Percentiles rank a stretch among this genome's conserved stretches.
Evolutionary conservation across 1,284 basidiomycete genomes (phyloP).

Genomic region (Ceratorhiza oryzae-sativae): DNA sequence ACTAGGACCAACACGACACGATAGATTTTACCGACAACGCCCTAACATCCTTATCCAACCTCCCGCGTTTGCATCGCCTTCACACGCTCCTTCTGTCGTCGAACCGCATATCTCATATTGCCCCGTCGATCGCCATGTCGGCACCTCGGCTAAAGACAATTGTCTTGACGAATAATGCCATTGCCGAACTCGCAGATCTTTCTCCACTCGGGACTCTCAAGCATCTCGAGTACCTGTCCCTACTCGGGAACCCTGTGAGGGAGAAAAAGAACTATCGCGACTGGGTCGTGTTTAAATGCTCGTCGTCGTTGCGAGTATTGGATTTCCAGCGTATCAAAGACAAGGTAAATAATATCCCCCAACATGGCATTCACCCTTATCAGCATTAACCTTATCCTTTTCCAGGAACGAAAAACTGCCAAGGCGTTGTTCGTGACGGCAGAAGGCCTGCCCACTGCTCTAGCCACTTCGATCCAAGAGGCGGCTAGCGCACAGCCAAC

Average conservation of each 20-base stretch:
- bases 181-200: constrained; percentile 80
- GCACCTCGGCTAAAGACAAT: constrained; percentile 85
- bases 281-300: constrained; percentile 87
- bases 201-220: constrained; percentile 82
- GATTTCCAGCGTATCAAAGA: constrained; percentile 98
- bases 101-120: constrained; percentile 86
- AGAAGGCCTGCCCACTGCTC: constrained; percentile 77
- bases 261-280: constrained; percentile 97
- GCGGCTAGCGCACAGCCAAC: constrained; percentile 28
- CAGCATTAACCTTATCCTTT: neutral
- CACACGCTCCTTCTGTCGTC: constrained; percentile 84
- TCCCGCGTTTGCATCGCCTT: constrained; percentile 82
- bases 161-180: constrained; percentile 78
- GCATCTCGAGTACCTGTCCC: constrained; percentile 79
- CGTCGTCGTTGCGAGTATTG: constrained; percentile 81
- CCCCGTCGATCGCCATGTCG: constrained; percentile 78
- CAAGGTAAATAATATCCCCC: constrained; percentile 69
- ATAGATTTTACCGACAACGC: constrained; percentile 98
- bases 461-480: constrained; percentile 72
- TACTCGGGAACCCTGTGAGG: constrained; percentile 90
- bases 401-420: constrained; percentile 79
- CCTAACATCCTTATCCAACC: constrained; percentile 85
- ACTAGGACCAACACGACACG: constrained; percentile 87
- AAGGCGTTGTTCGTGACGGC: constrained; percentile 78
- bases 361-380: neutral